Evolutionary conservation across 2,329 filamentous ascomycete genomes (phyloP), one percentile per base, ranked within the genome.

Genomic region (Fusarium cicatricum): DNA sequence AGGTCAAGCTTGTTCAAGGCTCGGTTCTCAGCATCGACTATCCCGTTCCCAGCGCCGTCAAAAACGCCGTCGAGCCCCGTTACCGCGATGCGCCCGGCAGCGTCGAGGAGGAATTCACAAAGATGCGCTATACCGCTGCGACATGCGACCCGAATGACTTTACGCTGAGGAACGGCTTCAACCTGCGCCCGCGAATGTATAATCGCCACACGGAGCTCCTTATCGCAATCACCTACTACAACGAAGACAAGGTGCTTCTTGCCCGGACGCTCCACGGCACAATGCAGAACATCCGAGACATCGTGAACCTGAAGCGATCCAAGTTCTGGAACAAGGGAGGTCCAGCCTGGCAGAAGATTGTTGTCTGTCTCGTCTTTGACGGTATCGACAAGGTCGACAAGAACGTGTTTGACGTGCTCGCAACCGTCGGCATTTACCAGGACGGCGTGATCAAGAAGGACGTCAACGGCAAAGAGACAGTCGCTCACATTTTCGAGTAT

Each of bases 281-380:
- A 2, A 67, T 67, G 64, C 62, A 65, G 46, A 67, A 67, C 21
- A 58, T 67, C 26, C 64, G 62, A 14, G 64, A 67, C 33, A 67
- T 67, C 41, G 64, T 67, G 26, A 67, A 67, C 26, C 31, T 67
- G 26, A 67, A 67, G 52, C 53, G 62, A 11, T 67, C 64, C 43
- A 64, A 64, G 28, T 67, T 67, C 54, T 67, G 64, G 64, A 65
- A 67, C 50, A 67, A 65, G 55, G 64, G 64, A 11, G 64, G 64
- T 7, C 64, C 64, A 1, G 64, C 64, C 0, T 67, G 64, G 64
- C 64, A 67, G 45, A 67, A 67, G 45, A 67, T 67, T 12, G 64
- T 67, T 8, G 64, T 67, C 7, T 67, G 64, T 49, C 60, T 67
- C 17, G 62, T 67, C 29, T 67, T 67, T 46, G 64, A 67, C 31